Percentiles rank a stretch among this genome's conserved stretches.
Conservation (phyloP, 306 rosid species). For the Lablab purpureus region DNA sequence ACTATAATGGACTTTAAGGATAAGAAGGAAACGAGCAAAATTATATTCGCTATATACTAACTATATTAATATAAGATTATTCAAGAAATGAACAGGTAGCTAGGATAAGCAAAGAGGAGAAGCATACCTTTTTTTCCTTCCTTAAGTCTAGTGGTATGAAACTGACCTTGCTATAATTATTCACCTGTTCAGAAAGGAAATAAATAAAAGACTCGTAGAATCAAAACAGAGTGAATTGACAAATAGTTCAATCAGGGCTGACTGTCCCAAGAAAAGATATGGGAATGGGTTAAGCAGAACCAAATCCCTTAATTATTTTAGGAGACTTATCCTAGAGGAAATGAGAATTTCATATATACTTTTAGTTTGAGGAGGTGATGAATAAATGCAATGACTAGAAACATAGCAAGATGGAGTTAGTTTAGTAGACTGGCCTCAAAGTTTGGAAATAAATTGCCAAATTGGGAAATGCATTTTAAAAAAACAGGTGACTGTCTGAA, state of each 20-base stretch:
- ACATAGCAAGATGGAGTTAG: neutral
- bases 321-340: neutral
- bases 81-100: conserved; percentile 13
- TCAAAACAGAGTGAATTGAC: conserved; percentile 7
- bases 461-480: no score
- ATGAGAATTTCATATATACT: neutral
- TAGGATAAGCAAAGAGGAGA: conserved; percentile 2
- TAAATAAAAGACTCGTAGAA: conserved; percentile 7
- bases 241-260: conserved; percentile 15
- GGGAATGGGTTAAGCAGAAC: conserved; percentile 19
- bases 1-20: neutral
- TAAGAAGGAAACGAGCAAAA: conserved; percentile 2
- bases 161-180: conserved; percentile 75
- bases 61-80: neutral
- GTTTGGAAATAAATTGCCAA: no score
- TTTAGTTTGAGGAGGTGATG: neutral
- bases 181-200: conserved; percentile 58
- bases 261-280: conserved; percentile 10
- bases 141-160: conserved; percentile 88
- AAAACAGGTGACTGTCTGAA: no score
- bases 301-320: neutral
- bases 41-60: neutral
- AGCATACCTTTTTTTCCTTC: conserved; percentile 77
- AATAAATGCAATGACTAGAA: neutral
- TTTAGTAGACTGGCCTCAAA: neutral